phyloP scores from a whole-genome alignment of 2,329 filamentous ascomycete species.

The Teratosphaeria nubilosa region DNA sequence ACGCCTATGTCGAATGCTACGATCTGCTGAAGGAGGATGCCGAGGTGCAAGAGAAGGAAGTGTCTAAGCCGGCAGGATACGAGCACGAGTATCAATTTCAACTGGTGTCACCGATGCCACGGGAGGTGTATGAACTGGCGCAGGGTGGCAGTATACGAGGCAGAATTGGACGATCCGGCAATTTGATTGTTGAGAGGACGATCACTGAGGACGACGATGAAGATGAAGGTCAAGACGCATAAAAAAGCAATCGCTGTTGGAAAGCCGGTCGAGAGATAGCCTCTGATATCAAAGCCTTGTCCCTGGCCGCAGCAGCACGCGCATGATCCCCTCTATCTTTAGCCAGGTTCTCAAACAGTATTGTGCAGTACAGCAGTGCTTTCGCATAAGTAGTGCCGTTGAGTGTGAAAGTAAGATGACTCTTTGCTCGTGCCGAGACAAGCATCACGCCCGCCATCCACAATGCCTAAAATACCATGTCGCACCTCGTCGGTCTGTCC shows the following conservation, averaged over 20 bases:
- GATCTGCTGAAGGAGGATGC: slow-evolving; percentile 44
- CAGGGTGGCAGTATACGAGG: slow-evolving; percentile 56
- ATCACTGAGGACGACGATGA: slow-evolving; percentile 43
- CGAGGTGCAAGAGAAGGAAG: slow-evolving; percentile 26
- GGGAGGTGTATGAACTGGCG: slow-evolving; percentile 66
- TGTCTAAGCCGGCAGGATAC: slow-evolving; percentile 54
- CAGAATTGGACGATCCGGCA: slow-evolving; percentile 71
- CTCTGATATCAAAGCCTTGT: neutral
- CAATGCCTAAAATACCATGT: too few relatives aligned
- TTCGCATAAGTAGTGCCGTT: too few relatives aligned
- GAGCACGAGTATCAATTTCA: slow-evolving; percentile 76
- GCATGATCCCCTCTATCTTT: neutral
- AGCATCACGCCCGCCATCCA: too few relatives aligned
- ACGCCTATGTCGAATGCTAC: slow-evolving; percentile 92
- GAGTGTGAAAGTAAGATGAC: too few relatives aligned
- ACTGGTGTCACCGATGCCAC: slow-evolving; percentile 75
- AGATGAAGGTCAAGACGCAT: slow-evolving; percentile 9
- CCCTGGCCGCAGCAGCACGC: neutral
- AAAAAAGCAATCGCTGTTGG: neutral
- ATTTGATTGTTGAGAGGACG: slow-evolving; percentile 74
- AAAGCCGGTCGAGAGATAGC: neutral
- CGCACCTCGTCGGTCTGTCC: too few relatives aligned
- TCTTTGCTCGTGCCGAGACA: too few relatives aligned
- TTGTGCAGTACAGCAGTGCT: too few relatives aligned
- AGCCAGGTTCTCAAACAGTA: too few relatives aligned